phyloP scores from a whole-genome alignment of 352 stramenopile genomes.

The Globisporangium ultimum region DNA sequence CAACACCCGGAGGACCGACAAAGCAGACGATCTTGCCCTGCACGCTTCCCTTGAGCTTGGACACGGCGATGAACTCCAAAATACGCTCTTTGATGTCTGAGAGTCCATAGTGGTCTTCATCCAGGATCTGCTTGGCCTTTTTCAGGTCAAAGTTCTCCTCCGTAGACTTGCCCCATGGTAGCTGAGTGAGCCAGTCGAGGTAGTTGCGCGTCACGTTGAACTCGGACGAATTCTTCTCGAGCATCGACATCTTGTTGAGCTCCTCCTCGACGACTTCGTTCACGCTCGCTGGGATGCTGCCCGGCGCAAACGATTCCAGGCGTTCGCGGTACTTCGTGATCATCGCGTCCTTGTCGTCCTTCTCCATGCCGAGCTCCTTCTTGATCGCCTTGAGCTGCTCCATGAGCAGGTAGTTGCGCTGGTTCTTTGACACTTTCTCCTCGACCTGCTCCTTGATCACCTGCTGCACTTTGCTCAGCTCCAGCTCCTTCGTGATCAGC shows the following conservation, averaged over 20 bases:
- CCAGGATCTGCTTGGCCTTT: slow-evolving; percentile 90
- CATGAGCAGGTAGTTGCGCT: slow-evolving; percentile 97
- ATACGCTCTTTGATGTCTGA: slow-evolving; percentile 99
- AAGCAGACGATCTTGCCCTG: slow-evolving; percentile 99
- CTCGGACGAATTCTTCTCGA: slow-evolving; percentile 98
- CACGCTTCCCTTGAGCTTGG: slow-evolving; percentile 94
- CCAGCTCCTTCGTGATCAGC: slow-evolving; percentile 96
- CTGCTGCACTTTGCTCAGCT: slow-evolving; percentile 96
- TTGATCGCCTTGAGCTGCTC: slow-evolving; percentile 99
- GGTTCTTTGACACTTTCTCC: slow-evolving; percentile 94
- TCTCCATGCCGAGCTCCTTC: slow-evolving; percentile 99
- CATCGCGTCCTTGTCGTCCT: slow-evolving; percentile 98
- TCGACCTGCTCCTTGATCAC: slow-evolving; percentile 95
- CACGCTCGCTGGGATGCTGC: slow-evolving; percentile 71
- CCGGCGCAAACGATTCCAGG: slow-evolving; percentile 52
- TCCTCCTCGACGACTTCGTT: slow-evolving; percentile 97
- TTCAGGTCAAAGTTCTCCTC: slow-evolving; percentile 97
- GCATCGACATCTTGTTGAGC: slow-evolving; percentile 95
- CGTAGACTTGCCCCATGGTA: slow-evolving; percentile 96
- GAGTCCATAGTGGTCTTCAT: slow-evolving; percentile 98
- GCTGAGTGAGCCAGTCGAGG: slow-evolving; percentile 96
- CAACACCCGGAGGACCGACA: slow-evolving; percentile 91
- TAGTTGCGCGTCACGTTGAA: slow-evolving; percentile 99
- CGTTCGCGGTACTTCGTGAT: slow-evolving; percentile 95
- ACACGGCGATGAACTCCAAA: slow-evolving; percentile 98